These are phyloP conservation scores for Calocybe gambosa DNA, from an alignment of 1,284 basidiomycete genomes.

Conservation along the genomic window DNA sequence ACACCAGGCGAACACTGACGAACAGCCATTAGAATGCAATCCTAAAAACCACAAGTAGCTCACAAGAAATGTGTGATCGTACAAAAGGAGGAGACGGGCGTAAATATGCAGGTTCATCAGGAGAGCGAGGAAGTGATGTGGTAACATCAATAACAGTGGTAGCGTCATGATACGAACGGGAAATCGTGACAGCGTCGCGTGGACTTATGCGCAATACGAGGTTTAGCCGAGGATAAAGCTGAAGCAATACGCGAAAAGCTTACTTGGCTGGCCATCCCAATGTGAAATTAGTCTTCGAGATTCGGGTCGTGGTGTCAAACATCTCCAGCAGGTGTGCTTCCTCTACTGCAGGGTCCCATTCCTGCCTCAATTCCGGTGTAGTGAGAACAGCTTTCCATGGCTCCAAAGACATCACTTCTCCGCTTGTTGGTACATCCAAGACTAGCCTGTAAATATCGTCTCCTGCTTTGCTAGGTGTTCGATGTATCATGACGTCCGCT, in stretches of 20 bases:
- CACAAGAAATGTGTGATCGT: conserved; percentile 80
- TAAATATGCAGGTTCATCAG: conserved; percentile 90
- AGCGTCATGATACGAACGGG: conserved; percentile 75
- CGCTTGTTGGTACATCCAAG: conserved; percentile 67
- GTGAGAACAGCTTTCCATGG: conserved; percentile 79
- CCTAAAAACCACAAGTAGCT: conserved; percentile 24
- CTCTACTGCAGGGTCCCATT: conserved; percentile 94
- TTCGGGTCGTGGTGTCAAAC: conserved; percentile 80
- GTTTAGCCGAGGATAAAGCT: background rate
- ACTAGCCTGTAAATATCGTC: conserved; percentile 81
- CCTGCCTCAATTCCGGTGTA: conserved; percentile 80
- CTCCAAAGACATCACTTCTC: conserved; percentile 63
- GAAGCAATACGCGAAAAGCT: conserved; percentile 25
- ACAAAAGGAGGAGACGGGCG: conserved; percentile 94
- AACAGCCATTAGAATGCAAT: conserved; percentile 7
- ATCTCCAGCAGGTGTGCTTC: conserved; percentile 79
- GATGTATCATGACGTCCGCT: conserved; percentile 64
- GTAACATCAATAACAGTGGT: conserved; percentile 88
- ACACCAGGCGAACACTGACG: conserved; percentile 86
- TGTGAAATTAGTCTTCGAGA: conserved; percentile 85
- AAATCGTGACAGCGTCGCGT: conserved; percentile 89
- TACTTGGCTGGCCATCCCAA: conserved; percentile 97
- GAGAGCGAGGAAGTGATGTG: conserved; percentile 90
- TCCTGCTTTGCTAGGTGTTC: conserved; percentile 54
- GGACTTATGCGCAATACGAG: conserved; percentile 47